Conservation (phyloP, 371 early-diverging fungal species). For the Syncephalastrum contaminatum region DNA sequence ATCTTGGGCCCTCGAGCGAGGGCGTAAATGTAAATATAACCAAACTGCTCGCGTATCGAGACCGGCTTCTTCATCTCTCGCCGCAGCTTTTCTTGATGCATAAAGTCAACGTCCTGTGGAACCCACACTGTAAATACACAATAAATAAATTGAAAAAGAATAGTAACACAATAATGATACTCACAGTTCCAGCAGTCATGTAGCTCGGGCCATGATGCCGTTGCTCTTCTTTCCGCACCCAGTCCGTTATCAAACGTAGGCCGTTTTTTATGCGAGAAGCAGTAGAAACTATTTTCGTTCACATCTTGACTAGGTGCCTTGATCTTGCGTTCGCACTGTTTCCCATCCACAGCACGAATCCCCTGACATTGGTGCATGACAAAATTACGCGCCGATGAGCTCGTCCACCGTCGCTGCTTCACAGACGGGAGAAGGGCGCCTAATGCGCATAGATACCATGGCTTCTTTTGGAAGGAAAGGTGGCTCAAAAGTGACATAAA, state of each 20-base stretch:
- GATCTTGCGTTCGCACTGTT: conserved; percentile 15
- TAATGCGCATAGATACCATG: conserved; percentile 9
- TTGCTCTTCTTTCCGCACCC: background rate
- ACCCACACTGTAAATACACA: conserved; percentile 27
- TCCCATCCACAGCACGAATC: conserved; percentile 11
- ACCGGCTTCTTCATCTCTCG: conserved; percentile 48
- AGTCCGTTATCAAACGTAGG: background rate
- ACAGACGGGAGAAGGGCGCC: conserved; percentile 1
- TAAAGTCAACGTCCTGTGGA: conserved; percentile 5
- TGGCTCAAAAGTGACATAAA: background rate
- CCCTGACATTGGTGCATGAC: conserved; percentile 14
- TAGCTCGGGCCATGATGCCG: background rate
- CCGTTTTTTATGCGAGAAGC: conserved; percentile 11
- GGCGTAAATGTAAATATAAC: conserved; percentile 54
- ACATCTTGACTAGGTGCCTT: background rate
- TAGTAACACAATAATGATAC: background rate
- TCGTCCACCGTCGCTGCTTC: background rate
- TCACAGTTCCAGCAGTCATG: conserved; percentile 17
- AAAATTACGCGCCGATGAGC: background rate
- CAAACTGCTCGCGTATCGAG: conserved; percentile 44
- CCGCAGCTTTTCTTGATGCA: conserved; percentile 8
- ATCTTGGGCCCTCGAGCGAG: conserved; percentile 26
- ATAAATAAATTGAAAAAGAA: background rate
- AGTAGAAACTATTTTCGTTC: conserved; percentile 1
- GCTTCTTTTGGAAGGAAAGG: background rate